These are phyloP conservation scores for Elongisporangium senticosum DNA, from an alignment of 352 stramenopile genomes.

Conservation along the genomic window DNA sequence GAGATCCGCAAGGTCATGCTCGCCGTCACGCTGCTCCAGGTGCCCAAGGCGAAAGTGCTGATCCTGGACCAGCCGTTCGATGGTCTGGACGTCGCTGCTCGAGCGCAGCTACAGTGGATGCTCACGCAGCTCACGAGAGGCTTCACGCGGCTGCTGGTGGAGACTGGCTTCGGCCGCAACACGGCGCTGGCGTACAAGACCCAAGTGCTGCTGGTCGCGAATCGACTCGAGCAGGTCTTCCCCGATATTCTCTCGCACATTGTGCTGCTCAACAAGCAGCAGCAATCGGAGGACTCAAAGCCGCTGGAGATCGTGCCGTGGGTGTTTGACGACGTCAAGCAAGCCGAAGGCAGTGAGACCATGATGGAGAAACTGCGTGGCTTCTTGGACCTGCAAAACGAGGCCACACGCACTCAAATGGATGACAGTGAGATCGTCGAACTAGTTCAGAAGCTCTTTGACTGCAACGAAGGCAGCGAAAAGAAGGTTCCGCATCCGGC, in stretches of 20 bases:
- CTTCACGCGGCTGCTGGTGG: conserved; percentile 87
- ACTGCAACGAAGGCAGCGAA: conserved; percentile 3
- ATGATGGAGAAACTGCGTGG: conserved; percentile 29
- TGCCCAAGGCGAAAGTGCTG: conserved; percentile 68
- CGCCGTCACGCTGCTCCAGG: conserved; percentile 70
- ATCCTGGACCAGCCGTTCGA: conserved; percentile 93
- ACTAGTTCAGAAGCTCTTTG: conserved; percentile 39
- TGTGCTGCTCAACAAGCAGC: conserved; percentile 27
- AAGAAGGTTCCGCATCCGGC: conserved; percentile 7
- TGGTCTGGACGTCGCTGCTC: conserved; percentile 83
- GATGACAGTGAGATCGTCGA: conserved; percentile 19
- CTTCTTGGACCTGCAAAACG: conserved; percentile 34
- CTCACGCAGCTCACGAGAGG: conserved; percentile 78
- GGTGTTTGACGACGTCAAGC: conserved; percentile 15
- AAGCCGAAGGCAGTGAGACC: conserved; percentile 18
- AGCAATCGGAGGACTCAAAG: background rate
- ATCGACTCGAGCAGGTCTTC: conserved; percentile 86
- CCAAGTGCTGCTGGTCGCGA: conserved; percentile 85
- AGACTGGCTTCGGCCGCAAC: conserved; percentile 72
- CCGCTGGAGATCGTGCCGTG: conserved; percentile 32
- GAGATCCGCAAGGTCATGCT: conserved; percentile 92
- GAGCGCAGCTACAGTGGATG: conserved; percentile 77
- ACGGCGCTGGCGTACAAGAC: conserved; percentile 80
- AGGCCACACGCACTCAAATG: conserved; percentile 24
- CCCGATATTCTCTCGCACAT: conserved; percentile 72